Conservation (phyloP, 768 basidiomycete species). For the Harrya chromipes region DNA sequence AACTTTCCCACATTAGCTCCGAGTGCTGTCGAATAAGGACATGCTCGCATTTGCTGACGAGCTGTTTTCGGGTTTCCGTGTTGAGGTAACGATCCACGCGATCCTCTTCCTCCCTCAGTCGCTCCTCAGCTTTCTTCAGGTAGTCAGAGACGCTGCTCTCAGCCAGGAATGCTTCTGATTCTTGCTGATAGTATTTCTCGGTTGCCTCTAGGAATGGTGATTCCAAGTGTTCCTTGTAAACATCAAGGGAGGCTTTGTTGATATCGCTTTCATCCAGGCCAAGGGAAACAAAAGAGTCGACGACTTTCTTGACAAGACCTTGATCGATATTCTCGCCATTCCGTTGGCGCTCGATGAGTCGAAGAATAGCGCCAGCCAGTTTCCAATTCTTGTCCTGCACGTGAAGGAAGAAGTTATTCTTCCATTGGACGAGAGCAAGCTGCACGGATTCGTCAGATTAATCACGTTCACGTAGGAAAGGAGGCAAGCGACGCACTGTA, state of each 20-base stretch:
- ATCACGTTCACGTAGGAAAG: background rate
- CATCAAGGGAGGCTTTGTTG: slow-evolving; percentile 89
- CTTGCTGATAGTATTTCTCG: slow-evolving; percentile 86
- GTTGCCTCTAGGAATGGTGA: slow-evolving; percentile 84
- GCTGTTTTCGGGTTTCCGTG: slow-evolving; percentile 78
- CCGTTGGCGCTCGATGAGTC: slow-evolving; percentile 88
- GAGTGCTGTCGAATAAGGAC: slow-evolving; percentile 88
- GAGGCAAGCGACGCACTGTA: slow-evolving; percentile 57
- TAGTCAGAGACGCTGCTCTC: slow-evolving; percentile 92
- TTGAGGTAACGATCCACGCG: slow-evolving; percentile 93
- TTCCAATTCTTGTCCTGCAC: slow-evolving; percentile 82
- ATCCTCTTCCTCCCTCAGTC: slow-evolving; percentile 91
- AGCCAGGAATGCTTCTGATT: slow-evolving; percentile 87
- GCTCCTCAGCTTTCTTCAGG: slow-evolving; percentile 90
- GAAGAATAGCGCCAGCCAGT: slow-evolving; percentile 82
- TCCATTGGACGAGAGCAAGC: slow-evolving; percentile 98
- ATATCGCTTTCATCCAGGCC: slow-evolving; percentile 91
- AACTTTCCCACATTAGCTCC: slow-evolving; percentile 87
- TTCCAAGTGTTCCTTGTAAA: slow-evolving; percentile 92
- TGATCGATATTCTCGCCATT: slow-evolving; percentile 95
- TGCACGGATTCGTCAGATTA: slow-evolving; percentile 22
- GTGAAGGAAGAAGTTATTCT: slow-evolving; percentile 81
- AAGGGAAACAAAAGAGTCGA: slow-evolving; percentile 93
- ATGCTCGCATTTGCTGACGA: slow-evolving; percentile 83
- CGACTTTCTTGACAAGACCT: slow-evolving; percentile 87